These are phyloP conservation scores for Eucalyptus albens DNA, from an alignment of 345 rosid species.

Conservation along the genomic window DNA sequence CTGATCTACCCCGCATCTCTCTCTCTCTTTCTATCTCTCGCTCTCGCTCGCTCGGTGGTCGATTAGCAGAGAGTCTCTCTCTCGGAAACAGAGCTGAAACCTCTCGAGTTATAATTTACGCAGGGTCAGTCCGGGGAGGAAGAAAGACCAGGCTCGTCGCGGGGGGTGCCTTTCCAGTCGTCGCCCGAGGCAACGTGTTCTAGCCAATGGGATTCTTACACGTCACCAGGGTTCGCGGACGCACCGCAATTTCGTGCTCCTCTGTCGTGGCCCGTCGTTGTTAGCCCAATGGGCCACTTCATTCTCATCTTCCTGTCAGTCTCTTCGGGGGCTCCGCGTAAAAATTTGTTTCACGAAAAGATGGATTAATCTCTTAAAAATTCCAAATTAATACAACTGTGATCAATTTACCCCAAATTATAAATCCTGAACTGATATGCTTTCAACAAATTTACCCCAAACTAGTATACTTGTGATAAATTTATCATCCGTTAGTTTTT, in stretches of 20 bases:
- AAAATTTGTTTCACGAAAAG: neutral
- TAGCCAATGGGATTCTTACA: conserved; percentile 40
- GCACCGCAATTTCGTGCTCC: neutral
- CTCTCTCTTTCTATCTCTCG: conserved; percentile 1
- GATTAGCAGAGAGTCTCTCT: neutral
- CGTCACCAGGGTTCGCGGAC: conserved; percentile 8
- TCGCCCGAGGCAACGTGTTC: conserved; percentile 22
- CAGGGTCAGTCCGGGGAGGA: neutral
- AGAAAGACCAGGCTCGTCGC: neutral
- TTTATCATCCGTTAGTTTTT: rapidly evolving
- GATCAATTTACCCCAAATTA: too few relatives aligned
- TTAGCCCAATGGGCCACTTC: neutral
- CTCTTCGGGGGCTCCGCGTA: neutral
- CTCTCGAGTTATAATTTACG: neutral
- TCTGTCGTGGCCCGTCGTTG: neutral
- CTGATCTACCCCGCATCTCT: conserved; percentile 10
- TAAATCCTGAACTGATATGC: rapidly evolving
- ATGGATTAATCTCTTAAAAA: too few relatives aligned
- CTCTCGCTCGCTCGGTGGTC: conserved; percentile 2
- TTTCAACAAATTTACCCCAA: too few relatives aligned
- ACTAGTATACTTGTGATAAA: rapidly evolving
- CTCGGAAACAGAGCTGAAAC: neutral
- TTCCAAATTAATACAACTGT: too few relatives aligned
- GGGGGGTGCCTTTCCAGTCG: neutral
- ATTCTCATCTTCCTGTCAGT: neutral